phyloP scores from a whole-genome alignment of 306 rosid species.

The Hippophae tibetana region DNA sequence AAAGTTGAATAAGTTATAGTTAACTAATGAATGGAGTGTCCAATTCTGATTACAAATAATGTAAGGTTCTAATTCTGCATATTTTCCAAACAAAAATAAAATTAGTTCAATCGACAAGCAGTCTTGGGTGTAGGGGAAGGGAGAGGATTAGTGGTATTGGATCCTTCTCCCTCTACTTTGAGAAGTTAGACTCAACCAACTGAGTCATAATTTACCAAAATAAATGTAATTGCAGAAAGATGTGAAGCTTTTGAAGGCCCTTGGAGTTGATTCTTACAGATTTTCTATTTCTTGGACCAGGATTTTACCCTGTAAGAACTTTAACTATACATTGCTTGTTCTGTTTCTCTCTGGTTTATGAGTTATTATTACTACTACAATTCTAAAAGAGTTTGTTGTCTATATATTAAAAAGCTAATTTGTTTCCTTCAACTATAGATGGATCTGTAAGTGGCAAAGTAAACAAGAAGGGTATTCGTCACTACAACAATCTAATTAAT shows the following conservation, averaged over 20 bases:
- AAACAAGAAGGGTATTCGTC: slow-evolving; percentile 26
- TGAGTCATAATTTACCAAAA: background rate
- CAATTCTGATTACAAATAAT: too few species aligned
- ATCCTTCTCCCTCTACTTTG: too few species aligned
- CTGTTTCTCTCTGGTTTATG: background rate
- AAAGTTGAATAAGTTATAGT: too few species aligned
- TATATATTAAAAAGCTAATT: background rate
- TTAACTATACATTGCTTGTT: background rate
- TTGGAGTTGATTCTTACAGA: slow-evolving; percentile 23
- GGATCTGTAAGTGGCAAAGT: slow-evolving; percentile 30
- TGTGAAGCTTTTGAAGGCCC: slow-evolving; percentile 12
- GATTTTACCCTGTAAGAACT: slow-evolving; percentile 19
- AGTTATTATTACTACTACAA: background rate
- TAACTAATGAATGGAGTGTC: too few species aligned
- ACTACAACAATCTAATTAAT: slow-evolving; percentile 26
- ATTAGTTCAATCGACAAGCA: background rate
- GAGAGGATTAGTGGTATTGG: too few species aligned
- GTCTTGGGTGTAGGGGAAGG: background rate
- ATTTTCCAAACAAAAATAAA: too few species aligned
- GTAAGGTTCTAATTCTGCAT: too few species aligned
- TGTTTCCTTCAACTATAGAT: slow-evolving; percentile 3
- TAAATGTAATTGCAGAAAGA: slow-evolving; percentile 19
- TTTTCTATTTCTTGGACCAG: slow-evolving; percentile 31
- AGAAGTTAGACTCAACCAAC: too few species aligned
- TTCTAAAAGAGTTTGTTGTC: background rate